Evolutionary conservation across 2,329 filamentous ascomycete genomes (phyloP).

Genomic region (Penicillium polonicum): DNA sequence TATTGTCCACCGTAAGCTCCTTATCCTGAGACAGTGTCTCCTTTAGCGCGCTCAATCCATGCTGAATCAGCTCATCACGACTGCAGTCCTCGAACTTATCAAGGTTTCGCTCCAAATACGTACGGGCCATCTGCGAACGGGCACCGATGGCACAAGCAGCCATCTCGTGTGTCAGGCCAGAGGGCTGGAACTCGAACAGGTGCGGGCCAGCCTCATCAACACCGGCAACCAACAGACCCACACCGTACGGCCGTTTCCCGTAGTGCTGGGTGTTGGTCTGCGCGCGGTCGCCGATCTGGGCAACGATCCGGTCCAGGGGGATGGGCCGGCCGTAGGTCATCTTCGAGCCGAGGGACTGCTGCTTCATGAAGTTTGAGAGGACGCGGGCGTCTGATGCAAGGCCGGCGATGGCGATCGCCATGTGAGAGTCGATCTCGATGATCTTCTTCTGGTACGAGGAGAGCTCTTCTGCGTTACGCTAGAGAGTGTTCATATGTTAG

Average conservation of each 20-base stretch:
- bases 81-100: constrained; percentile 74
- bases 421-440: constrained; percentile 92
- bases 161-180: constrained; percentile 96
- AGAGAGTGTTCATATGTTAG: constrained; percentile 9
- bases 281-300: constrained; percentile 91
- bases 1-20: constrained; percentile 96
- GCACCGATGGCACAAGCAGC: constrained; percentile 93
- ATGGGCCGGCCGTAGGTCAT: constrained; percentile 95
- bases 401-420: constrained; percentile 91
- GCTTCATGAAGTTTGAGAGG: constrained; percentile 99
- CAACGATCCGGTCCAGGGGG: constrained; percentile 82
- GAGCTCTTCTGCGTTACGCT: constrained; percentile 98
- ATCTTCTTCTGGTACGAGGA: constrained; percentile 99
- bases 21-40: constrained; percentile 96
- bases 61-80: constrained; percentile 83
- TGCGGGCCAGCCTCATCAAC: constrained; percentile 93
- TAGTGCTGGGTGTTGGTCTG: constrained; percentile 98
- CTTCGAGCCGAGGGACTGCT: constrained; percentile 92
- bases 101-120: constrained; percentile 90
- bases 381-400: constrained; percentile 97
- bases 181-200: constrained; percentile 97
- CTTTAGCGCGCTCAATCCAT: constrained; percentile 87
- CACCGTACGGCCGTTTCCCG: constrained; percentile 92
- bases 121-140: constrained; percentile 93
- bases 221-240: constrained; percentile 86